phyloP scores from a whole-genome alignment of 345 rosid genomes.

The Rhizophora mangle region DNA sequence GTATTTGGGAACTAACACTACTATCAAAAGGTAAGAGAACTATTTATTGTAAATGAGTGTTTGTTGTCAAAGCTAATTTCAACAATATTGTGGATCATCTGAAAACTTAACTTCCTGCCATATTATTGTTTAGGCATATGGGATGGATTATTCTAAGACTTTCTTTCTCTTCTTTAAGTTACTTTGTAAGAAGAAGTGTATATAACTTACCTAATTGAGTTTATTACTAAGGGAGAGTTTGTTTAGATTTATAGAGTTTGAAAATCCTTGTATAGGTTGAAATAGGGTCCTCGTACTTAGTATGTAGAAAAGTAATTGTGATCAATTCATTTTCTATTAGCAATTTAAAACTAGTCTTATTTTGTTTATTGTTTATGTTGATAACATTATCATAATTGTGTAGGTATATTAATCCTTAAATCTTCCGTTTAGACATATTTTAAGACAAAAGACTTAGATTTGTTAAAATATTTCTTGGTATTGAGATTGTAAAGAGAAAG shows the following conservation, averaged over 20 bases:
- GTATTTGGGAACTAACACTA: neutral
- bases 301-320: neutral
- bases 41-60: neutral
- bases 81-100: neutral
- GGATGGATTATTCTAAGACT: neutral
- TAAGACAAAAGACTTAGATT: too few species aligned
- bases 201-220: neutral
- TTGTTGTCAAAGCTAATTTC: neutral
- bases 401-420: neutral
- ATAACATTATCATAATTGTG: neutral
- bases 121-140: neutral
- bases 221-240: neutral
- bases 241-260: neutral
- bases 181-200: neutral
- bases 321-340: neutral
- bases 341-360: neutral
- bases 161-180: neutral
- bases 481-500: too few species aligned
- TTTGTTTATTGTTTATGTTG: neutral
- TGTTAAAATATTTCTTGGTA: too few species aligned
- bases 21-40: neutral
- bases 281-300: neutral
- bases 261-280: neutral
- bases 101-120: neutral
- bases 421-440: too few species aligned